Conservation (phyloP, 805 yeast genomes). For the Hagleromyces aurorensis region DNA sequence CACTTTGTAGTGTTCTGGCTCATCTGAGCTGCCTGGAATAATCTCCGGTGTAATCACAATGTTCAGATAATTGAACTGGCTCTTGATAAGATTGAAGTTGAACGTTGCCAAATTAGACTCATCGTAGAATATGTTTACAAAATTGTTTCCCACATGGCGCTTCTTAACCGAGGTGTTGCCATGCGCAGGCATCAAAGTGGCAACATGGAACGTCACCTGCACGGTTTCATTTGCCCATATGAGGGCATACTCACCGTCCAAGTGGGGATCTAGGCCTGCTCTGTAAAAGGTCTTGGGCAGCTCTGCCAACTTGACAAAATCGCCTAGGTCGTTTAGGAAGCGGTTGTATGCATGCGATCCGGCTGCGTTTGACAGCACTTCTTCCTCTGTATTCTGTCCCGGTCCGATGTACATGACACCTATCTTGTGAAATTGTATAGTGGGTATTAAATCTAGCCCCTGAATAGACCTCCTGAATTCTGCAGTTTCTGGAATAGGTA, state of each 20-base stretch:
- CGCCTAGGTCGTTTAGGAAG: slow-evolving; percentile 55
- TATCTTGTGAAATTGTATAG: slow-evolving; percentile 67
- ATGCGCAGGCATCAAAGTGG: slow-evolving; percentile 69
- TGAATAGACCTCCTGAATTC: slow-evolving; percentile 45
- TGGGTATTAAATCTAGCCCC: slow-evolving; percentile 67
- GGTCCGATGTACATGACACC: slow-evolving; percentile 72
- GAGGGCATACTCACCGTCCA: slow-evolving; percentile 66
- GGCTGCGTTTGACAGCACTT: slow-evolving; percentile 51
- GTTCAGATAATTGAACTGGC: slow-evolving; percentile 78
- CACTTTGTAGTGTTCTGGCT: slow-evolving; percentile 44
- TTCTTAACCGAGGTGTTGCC: slow-evolving; percentile 53
- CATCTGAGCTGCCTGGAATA: slow-evolving; percentile 2
- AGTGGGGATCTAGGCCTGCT: slow-evolving; percentile 73
- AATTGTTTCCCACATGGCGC: slow-evolving; percentile 80
- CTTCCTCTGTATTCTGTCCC: slow-evolving; percentile 53
- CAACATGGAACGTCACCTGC: slow-evolving; percentile 70
- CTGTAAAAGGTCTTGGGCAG: slow-evolving; percentile 44
- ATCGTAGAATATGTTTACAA: slow-evolving; percentile 73
- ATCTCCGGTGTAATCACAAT: slow-evolving; percentile 67
- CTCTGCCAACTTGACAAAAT: slow-evolving; percentile 46
- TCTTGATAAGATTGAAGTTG: slow-evolving; percentile 59
- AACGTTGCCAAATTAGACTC: slow-evolving; percentile 56
- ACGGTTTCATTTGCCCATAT: slow-evolving; percentile 64
- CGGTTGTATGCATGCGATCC: slow-evolving; percentile 59
- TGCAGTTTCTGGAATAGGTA: slow-evolving; percentile 27